These are phyloP conservation scores for Dothistroma septosporum DNA, from an alignment of 2,329 filamentous ascomycete genomes.

Conservation along the genomic window DNA sequence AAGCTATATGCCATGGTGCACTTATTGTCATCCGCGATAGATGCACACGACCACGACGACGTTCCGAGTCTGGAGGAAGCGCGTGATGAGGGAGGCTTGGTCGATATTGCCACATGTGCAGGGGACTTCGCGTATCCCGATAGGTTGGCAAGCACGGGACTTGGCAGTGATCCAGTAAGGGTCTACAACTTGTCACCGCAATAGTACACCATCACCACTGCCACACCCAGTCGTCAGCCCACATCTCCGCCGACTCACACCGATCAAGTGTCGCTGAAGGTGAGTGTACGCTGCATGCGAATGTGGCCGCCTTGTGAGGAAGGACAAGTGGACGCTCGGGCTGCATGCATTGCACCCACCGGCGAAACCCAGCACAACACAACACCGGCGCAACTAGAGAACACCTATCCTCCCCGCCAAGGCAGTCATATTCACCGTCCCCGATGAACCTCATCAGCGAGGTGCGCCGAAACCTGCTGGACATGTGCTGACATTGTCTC, in stretches of 20 bases:
- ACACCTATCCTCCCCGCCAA: slow-evolving; percentile 18
- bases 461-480: background rate
- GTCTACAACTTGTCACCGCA: background rate
- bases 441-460: slow-evolving; percentile 2
- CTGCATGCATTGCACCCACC: slow-evolving; percentile 6
- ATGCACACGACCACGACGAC: background rate
- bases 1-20: no score
- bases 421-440: slow-evolving; percentile 18
- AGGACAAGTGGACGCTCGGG: background rate
- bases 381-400: slow-evolving; percentile 7
- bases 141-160: no score
- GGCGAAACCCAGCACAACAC: slow-evolving; percentile 13
- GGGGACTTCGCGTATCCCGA: background rate
- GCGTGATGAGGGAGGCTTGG: background rate
- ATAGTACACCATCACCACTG: background rate
- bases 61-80: background rate
- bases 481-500: slow-evolving; percentile 6
- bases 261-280: slow-evolving; percentile 9
- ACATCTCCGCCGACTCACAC: background rate
- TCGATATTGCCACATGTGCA: background rate
- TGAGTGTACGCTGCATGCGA: slow-evolving; percentile 7
- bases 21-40: no score
- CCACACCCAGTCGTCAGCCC: background rate
- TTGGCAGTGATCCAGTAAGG: background rate
- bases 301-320: slow-evolving; percentile 7